Percentiles rank a stretch among this genome's conserved stretches.
phyloP scores from a whole-genome alignment of 2,329 filamentous ascomycete species.

The Verticillium zaregamsianum region DNA sequence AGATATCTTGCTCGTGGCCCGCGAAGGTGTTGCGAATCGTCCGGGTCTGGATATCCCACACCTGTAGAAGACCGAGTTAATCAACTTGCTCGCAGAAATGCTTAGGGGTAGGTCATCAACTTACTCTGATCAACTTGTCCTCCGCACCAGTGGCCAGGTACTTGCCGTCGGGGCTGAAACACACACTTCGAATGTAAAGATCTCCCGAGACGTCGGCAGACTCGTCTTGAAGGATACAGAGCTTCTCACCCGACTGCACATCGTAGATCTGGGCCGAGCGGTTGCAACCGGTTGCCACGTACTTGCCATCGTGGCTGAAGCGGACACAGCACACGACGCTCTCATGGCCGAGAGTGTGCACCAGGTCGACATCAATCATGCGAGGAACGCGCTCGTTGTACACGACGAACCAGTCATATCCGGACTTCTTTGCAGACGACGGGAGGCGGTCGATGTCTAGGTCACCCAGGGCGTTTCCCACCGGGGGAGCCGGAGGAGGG shows the following conservation, averaged over 20 bases:
- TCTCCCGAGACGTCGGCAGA: constrained; percentile 84
- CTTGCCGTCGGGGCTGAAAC: constrained; percentile 94
- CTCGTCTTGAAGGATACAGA: constrained; percentile 87
- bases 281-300: constrained; percentile 95
- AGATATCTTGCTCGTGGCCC: constrained; percentile 99
- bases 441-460: constrained; percentile 83
- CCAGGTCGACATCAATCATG: constrained; percentile 85
- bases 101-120: constrained; percentile 25
- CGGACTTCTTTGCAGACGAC: constrained; percentile 81
- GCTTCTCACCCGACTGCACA: constrained; percentile 78
- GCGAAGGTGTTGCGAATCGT: constrained; percentile 88
- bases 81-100: background rate
- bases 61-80: constrained; percentile 42
- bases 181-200: constrained; percentile 95
- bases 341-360: constrained; percentile 89
- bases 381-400: constrained; percentile 92
- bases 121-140: constrained; percentile 91
- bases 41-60: constrained; percentile 87
- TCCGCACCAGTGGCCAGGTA: constrained; percentile 95
- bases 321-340: constrained; percentile 98
- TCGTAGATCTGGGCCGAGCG: constrained; percentile 99
- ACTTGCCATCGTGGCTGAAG: constrained; percentile 94
- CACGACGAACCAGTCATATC: constrained; percentile 90
- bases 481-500: constrained; percentile 38
- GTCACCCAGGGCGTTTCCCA: constrained; percentile 70